Evolutionary conservation across 345 rosid species (phyloP), one percentile per base, ranked within the genome.

Genomic region (Noccaea bulbosa): DNA sequence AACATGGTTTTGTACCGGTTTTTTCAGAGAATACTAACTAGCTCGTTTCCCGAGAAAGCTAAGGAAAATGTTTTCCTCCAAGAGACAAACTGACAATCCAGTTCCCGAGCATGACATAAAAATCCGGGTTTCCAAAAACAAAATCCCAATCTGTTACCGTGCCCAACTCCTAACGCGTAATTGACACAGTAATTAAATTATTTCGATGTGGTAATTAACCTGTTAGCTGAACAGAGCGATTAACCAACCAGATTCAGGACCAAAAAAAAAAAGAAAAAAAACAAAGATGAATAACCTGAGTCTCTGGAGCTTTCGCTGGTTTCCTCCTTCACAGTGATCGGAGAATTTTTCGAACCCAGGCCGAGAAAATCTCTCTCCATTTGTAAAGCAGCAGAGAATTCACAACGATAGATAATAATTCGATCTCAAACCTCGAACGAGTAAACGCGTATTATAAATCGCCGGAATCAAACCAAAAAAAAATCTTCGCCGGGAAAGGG

Each of bases 331-430:
- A 78, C 79, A 14, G 83, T 78, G 40, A 76, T 50, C 17, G 81
- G 79, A 72, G 62, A 30, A 70, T 54, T 60, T 70, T 70, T 83
- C 14, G 84, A 74, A 69, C 77, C 83, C 48, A 85, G 6, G 11
- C 89, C 85, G 7, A 85, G 74, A 64, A 85, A 85, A 74, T 85
- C 84, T 72, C 84, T 83, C 80, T 85, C 89, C 87, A 85, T 83
- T 3, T 62, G 34, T 48, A 30, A 67, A 66, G 8, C 30, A 17
- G 10, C 33, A 6, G 24, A 15, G 8, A 46, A 16, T 41, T 32
- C 56, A 39, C 5, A 45, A 32, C 39, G 12, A 39, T 9, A 51
- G 14, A 20, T 32, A 62, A 4, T 2, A 14, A 48, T 17, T 27
- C 12, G 61, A 7, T 60, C 56, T 41, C 40, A 45, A 57, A 43